Percentiles rank a stretch among this genome's conserved stretches.
These are phyloP conservation scores for Pelargonium cotyledonis DNA, from an alignment of 441 rosid genomes.

Conservation along the genomic window DNA sequence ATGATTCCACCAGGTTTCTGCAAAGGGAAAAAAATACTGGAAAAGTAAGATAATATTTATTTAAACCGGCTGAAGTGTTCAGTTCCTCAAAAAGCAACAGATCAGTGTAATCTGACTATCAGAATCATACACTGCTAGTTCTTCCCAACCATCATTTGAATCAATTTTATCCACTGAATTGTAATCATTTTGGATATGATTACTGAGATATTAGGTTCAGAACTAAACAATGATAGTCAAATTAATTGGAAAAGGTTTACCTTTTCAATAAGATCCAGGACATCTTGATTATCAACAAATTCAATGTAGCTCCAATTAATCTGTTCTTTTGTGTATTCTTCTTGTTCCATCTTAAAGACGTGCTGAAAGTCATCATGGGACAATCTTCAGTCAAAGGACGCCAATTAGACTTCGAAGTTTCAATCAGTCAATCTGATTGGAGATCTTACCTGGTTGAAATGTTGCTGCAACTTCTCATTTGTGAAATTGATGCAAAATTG, in stretches of 20 bases:
- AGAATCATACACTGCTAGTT: neutral
- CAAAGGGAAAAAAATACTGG: constrained; percentile 16
- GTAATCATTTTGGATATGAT: too few relatives aligned
- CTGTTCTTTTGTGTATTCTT: constrained; percentile 91
- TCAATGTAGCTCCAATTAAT: constrained; percentile 98
- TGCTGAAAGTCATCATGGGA: constrained; percentile 48
- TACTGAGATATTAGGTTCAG: neutral
- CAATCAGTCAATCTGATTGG: constrained; percentile 12
- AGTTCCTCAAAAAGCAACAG: neutral
- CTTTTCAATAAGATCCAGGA: constrained; percentile 93
- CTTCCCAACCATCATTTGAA: neutral
- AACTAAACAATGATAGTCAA: neutral
- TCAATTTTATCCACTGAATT: neutral
- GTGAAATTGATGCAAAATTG: constrained; percentile 97
- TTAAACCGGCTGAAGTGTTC: neutral
- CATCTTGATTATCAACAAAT: constrained; percentile 98
- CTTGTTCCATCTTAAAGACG: constrained; percentile 99
- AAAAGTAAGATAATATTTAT: too few relatives aligned
- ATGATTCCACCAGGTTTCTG: constrained; percentile 98
- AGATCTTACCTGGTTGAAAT: constrained; percentile 81
- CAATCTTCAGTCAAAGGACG: constrained; percentile 19
- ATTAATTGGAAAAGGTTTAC: constrained; percentile 26
- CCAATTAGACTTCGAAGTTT: constrained; percentile 6
- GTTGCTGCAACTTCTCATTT: constrained; percentile 98
- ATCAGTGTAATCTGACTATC: neutral